Conservation (phyloP, 371 early-diverging fungal genomes). For the Mortierella sp. region DNA sequence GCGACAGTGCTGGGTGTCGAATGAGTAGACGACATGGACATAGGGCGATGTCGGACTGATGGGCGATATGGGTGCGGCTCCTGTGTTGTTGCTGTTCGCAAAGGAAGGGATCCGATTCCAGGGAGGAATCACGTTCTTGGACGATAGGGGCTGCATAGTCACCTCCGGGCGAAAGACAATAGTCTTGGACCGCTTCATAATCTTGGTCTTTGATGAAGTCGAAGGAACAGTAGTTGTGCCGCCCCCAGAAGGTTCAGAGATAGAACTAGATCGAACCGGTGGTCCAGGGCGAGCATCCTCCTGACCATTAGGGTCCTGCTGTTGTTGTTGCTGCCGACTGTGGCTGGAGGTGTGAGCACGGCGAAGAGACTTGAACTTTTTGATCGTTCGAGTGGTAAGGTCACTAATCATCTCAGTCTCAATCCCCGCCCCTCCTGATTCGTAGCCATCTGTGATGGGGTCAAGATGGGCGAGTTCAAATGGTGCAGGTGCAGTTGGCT, state of each 20-base stretch:
- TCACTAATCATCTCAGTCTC: conserved; percentile 8
- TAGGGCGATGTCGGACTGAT: conserved; percentile 35
- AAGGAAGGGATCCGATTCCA: conserved; percentile 52
- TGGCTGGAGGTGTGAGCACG: conserved; percentile 21
- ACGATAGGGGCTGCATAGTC: conserved; percentile 49
- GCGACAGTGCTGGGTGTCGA: conserved; percentile 10
- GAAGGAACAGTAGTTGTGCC: not conserved
- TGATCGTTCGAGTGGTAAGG: conserved; percentile 41
- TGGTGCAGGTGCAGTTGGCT: not conserved
- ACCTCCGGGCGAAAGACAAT: conserved; percentile 52
- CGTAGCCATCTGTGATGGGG: not conserved
- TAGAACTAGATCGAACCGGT: not conserved
- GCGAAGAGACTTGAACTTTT: conserved; percentile 48
- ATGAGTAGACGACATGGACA: not conserved
- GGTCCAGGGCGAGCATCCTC: not conserved
- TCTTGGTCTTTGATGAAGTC: conserved; percentile 20
- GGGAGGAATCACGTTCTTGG: conserved; percentile 54
- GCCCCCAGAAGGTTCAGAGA: not conserved
- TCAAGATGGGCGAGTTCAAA: not conserved
- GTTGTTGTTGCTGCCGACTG: not conserved
- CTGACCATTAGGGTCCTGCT: not conserved
- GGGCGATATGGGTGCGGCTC: conserved; percentile 20
- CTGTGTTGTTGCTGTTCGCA: conserved; percentile 1
- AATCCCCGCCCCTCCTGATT: not conserved
- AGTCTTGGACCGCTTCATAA: conserved; percentile 51